Evolutionary conservation across 2,329 filamentous ascomycete species (phyloP).

Genomic region (Ampelomyces quisqualis): DNA sequence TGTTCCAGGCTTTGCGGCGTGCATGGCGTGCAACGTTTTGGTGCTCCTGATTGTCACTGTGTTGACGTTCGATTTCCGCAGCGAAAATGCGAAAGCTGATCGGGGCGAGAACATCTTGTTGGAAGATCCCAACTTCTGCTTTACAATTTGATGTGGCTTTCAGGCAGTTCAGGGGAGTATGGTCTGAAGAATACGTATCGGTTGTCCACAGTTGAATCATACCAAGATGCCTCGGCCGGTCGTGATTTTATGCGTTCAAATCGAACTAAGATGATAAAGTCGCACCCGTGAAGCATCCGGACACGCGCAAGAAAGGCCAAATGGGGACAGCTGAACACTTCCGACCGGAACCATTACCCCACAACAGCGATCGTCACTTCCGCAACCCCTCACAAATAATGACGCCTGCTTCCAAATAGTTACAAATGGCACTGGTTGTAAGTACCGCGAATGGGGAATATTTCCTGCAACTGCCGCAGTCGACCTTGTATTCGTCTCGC

Average conservation of each 20-base stretch:
- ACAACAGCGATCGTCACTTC: conserved; percentile 18
- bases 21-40: conserved; percentile 25
- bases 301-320: neutral
- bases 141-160: no score
- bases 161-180: no score
- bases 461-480: conserved; percentile 3
- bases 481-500: neutral
- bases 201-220: no score
- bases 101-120: conserved; percentile 24
- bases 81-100: conserved; percentile 26
- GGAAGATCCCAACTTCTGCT: conserved; percentile 27
- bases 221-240: no score
- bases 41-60: conserved; percentile 18
- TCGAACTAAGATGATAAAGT: no score
- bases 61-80: conserved; percentile 23
- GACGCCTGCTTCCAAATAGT: conserved; percentile 15
- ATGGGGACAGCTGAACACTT: neutral
- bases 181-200: no score
- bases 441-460: neutral
- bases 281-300: no score
- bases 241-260: no score
- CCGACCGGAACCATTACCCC: conserved; percentile 17
- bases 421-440: conserved; percentile 1
- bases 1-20: conserved; percentile 24
- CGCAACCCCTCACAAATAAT: conserved; percentile 22